Conservation (phyloP, 352 stramenopile species). For the Pythium aquatile region DNA sequence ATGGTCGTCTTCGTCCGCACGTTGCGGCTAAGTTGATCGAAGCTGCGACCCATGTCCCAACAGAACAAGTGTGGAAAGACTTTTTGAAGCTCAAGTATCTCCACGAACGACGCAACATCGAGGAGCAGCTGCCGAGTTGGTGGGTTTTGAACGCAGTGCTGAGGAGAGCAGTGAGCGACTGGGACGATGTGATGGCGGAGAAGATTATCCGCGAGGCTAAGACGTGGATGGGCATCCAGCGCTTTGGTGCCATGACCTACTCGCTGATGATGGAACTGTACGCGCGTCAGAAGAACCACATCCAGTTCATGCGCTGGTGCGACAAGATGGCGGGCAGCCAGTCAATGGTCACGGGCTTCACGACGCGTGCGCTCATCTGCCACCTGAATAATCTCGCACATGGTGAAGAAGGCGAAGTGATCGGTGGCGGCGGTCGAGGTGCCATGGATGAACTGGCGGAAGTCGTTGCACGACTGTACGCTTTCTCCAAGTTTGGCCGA, state of each 20-base stretch:
- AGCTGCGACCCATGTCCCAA: constrained; percentile 39
- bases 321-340: constrained; percentile 38
- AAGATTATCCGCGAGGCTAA: constrained; percentile 44
- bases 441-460: constrained; percentile 15
- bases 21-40: constrained; percentile 49
- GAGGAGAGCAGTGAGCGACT: constrained; percentile 53
- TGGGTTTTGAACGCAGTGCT: constrained; percentile 63
- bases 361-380: constrained; percentile 49
- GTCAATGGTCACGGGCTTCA: constrained; percentile 50
- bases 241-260: constrained; percentile 72
- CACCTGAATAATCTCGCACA: constrained; percentile 40
- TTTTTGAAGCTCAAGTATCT: constrained; percentile 50
- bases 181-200: constrained; percentile 49
- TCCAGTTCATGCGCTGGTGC: constrained; percentile 50
- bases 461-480: constrained; percentile 5
- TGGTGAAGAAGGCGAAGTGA: neutral
- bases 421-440: neutral
- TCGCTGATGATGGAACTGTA: constrained; percentile 70
- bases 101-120: constrained; percentile 28
- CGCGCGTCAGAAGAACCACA: constrained; percentile 40
- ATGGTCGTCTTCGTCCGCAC: constrained; percentile 42
- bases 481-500: neutral
- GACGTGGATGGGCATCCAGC: constrained; percentile 32
- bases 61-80: constrained; percentile 51
- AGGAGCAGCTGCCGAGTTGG: constrained; percentile 22